Percentiles rank a stretch among this genome's conserved stretches.
These are phyloP conservation scores for Punica granatum DNA, from an alignment of 345 rosid genomes.

Conservation along the genomic window DNA sequence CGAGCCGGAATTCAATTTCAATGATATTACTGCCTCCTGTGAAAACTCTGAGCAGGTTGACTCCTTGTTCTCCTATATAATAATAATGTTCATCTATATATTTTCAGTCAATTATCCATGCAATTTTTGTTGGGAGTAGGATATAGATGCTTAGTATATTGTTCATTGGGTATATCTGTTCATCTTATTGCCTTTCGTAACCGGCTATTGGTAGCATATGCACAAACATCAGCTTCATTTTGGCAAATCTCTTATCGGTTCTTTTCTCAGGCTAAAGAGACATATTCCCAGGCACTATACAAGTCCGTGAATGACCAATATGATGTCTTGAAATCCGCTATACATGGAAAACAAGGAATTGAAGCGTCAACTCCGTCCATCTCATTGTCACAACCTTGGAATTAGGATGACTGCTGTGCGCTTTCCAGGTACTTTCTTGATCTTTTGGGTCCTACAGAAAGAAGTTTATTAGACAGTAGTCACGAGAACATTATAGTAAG, in stretches of 20 bases:
- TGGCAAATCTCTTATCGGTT: too few relatives aligned
- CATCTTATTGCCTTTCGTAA: too few relatives aligned
- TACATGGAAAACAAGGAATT: conserved; percentile 51
- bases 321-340: conserved; percentile 57
- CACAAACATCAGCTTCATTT: too few relatives aligned
- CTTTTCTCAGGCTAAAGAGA: conserved; percentile 62
- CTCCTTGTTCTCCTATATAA: conserved; percentile 1
- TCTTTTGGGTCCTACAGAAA: neutral
- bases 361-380: conserved; percentile 57
- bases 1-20: conserved; percentile 48
- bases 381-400: conserved; percentile 86
- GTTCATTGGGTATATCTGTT: neutral
- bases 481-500: too few relatives aligned
- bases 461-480: too few relatives aligned
- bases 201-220: too few relatives aligned
- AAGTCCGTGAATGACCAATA: conserved; percentile 60
- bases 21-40: conserved; percentile 45
- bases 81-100: too few relatives aligned
- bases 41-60: conserved; percentile 69
- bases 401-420: conserved; percentile 25
- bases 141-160: neutral
- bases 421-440: conserved; percentile 9
- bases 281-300: conserved; percentile 41
- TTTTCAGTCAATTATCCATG: neutral
- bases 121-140: neutral